phyloP scores from a whole-genome alignment of 2,329 filamentous ascomycete genomes.

The Elsinoe australis region DNA sequence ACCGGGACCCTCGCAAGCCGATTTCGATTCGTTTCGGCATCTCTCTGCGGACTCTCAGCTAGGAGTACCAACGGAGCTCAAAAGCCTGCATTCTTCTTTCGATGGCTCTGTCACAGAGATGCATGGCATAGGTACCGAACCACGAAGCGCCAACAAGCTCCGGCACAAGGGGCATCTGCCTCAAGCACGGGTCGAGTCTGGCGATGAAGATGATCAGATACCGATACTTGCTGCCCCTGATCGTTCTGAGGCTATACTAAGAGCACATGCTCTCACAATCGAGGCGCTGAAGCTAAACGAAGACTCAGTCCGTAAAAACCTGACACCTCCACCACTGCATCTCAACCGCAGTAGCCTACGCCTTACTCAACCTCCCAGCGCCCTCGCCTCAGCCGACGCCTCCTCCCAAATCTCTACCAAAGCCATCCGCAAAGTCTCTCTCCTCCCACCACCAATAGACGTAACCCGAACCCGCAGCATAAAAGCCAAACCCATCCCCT shows the following conservation, averaged over 20 bases:
- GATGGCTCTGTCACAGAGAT: conserved; percentile 7
- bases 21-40: too few relatives aligned
- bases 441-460: conserved; percentile 31
- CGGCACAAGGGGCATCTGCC: conserved; percentile 10
- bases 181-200: background rate
- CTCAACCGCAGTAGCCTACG: conserved; percentile 2
- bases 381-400: conserved; percentile 10
- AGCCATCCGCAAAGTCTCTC: conserved; percentile 24
- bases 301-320: conserved; percentile 22
- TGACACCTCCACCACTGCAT: conserved; percentile 5
- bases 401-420: conserved; percentile 9
- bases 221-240: conserved; percentile 19
- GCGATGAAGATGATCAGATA: conserved; percentile 18
- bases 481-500: conserved; percentile 27
- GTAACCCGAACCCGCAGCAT: conserved; percentile 20
- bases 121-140: background rate
- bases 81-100: background rate
- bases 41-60: background rate
- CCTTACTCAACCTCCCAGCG: background rate
- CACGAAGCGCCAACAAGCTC: background rate
- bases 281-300: conserved; percentile 28
- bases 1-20: too few relatives aligned
- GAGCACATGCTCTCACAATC: conserved; percentile 29
- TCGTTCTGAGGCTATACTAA: conserved; percentile 27
- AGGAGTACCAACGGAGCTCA: background rate